Conservation (phyloP, 805 yeast species). For the Candida argentea region DNA sequence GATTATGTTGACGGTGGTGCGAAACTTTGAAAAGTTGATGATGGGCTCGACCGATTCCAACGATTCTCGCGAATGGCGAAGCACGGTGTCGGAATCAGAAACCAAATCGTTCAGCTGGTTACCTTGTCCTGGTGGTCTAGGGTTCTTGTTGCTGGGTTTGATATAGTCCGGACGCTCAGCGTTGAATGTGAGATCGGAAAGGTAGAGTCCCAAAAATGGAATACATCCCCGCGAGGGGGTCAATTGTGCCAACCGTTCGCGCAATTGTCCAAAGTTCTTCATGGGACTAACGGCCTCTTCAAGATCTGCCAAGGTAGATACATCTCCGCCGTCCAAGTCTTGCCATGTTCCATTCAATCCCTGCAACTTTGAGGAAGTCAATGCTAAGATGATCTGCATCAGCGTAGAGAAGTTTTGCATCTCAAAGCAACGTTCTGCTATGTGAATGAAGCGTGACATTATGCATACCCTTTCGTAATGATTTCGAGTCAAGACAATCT, state of each 20-base stretch:
- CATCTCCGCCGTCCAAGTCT: slow-evolving; percentile 60
- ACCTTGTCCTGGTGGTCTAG: slow-evolving; percentile 1
- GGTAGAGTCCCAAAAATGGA: slow-evolving; percentile 81
- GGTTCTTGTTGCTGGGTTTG: slow-evolving; percentile 5
- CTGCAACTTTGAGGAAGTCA: slow-evolving; percentile 56
- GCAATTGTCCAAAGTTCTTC: slow-evolving; percentile 57
- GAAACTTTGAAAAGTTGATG: slow-evolving; percentile 70
- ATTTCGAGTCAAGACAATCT: slow-evolving; percentile 60
- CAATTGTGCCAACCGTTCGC: slow-evolving; percentile 52
- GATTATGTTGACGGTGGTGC: slow-evolving; percentile 66
- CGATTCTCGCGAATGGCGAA: slow-evolving; percentile 3
- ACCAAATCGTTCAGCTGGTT: not conserved
- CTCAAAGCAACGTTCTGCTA: slow-evolving; percentile 64
- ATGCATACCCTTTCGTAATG: slow-evolving; percentile 53
- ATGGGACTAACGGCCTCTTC: slow-evolving; percentile 67
- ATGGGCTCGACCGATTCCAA: slow-evolving; percentile 24
- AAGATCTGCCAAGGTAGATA: slow-evolving; percentile 53
- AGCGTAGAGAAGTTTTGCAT: slow-evolving; percentile 79
- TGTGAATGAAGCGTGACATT: slow-evolving; percentile 77
- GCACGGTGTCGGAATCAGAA: not conserved
- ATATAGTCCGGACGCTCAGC: slow-evolving; percentile 48
- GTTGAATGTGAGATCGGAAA: slow-evolving; percentile 74
- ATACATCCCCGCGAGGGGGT: slow-evolving; percentile 67
- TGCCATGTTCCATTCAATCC: slow-evolving; percentile 65
- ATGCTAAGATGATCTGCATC: slow-evolving; percentile 78